Base-by-base conservation (phyloP, 495 filamentous ascomycete species). In the Jackrogersella minutella region DNA sequence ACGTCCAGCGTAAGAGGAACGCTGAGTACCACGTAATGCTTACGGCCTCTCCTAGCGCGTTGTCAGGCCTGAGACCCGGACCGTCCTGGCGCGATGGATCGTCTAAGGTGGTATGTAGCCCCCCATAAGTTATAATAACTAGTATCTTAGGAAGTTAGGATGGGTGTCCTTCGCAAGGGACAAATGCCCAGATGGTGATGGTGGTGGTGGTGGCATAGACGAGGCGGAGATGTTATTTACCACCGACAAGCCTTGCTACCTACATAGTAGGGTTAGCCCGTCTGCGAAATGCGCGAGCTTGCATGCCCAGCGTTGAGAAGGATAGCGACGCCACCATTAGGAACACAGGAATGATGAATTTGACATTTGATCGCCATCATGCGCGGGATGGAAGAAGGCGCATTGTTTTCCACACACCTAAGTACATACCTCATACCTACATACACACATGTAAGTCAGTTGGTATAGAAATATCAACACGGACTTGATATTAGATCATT, bases 11-110 rank as follows among this genome's bases (percentile, higher is more conserved):
- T 41, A 37, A 33, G 60, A 64, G 62, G 63, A 59, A 60, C 51
- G 50, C 57, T 68, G 54, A 59, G 51, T 69, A 69, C 66, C 61
- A 65, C 66, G 61, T 69, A 65, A 69, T 65, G 61, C 66, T 69
- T 60, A 65, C 57, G 57, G 46, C 37, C 61, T 69, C 37, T 26
- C 53, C 40, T 65, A 65, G 51, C 61, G 62, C 57, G 57, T 37
- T 47, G 31, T 52, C 47, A 59, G 51, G 66, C 37, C 51, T 58
- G 47, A 69, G 43, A 69, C 65, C 65, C 64, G 64, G 64, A 58
- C 66, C 56, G 60, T 64, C 60, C 66, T 63, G 65, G 59, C 55
- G 37, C 58, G 44, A 59, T 59, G 54, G 59, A 63, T 68, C 54
- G 24, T 46, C 58, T 19, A 57, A 46, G 50, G 36, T 56, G 37